phyloP scores from a whole-genome alignment of 345 rosid species.

The Pelargonium nanum region DNA sequence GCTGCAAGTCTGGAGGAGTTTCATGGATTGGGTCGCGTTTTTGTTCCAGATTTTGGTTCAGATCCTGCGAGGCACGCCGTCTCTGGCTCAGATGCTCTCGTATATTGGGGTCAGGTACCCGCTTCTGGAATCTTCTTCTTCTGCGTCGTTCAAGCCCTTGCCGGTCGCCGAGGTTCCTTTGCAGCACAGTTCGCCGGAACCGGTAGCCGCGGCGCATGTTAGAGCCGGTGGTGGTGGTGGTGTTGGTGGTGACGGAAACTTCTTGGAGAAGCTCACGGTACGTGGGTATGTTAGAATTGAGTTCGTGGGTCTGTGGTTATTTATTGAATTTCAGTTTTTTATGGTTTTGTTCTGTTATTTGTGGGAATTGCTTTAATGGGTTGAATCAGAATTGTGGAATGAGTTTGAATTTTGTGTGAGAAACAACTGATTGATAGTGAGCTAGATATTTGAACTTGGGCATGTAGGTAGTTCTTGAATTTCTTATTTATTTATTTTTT shows the following conservation, averaged over 20 bases:
- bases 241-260: constrained; percentile 6
- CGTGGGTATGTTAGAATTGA: not conserved
- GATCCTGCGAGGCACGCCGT: constrained; percentile 29
- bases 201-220: not conserved
- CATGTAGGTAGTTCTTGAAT: too few relatives aligned
- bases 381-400: not conserved
- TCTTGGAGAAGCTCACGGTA: constrained; percentile 24
- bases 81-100: constrained; percentile 21
- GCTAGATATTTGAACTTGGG: too few relatives aligned
- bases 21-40: constrained; percentile 23
- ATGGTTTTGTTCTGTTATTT: not conserved
- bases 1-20: constrained; percentile 23
- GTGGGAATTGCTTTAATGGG: not conserved
- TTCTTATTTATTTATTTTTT: not conserved
- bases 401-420: not conserved
- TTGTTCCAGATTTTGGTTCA: constrained; percentile 18
- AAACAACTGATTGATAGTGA: too few relatives aligned
- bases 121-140: constrained; percentile 7
- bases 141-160: constrained; percentile 23
- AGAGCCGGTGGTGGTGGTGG: constrained; percentile 3
- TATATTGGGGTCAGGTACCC: constrained; percentile 18
- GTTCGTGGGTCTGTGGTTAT: not conserved
- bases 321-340: not conserved
- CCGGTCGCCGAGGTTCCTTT: constrained; percentile 28
- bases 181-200: constrained; percentile 7